These are phyloP conservation scores for Agaricus subrufescens DNA, from an alignment of 768 basidiomycete genomes.

Conservation along the genomic window DNA sequence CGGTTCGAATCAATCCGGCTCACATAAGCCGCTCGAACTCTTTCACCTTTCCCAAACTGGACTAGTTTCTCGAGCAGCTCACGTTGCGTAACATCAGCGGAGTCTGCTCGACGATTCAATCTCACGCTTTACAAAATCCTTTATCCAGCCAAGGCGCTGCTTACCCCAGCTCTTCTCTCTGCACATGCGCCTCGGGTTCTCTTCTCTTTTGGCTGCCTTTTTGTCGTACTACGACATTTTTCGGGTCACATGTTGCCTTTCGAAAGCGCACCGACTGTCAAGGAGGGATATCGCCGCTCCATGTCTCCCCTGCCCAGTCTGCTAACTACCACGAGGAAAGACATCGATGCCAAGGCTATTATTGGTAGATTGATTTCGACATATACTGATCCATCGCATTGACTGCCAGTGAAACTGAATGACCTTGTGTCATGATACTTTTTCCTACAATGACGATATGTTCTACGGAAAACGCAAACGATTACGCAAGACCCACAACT, in stretches of 20 bases:
- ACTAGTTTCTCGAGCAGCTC: background rate
- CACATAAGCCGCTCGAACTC: background rate
- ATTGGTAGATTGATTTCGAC: background rate
- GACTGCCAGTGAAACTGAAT: background rate
- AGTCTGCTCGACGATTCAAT: background rate
- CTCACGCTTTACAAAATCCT: no score
- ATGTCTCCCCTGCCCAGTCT: background rate
- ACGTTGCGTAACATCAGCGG: background rate
- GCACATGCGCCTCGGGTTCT: background rate
- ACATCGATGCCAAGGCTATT: background rate
- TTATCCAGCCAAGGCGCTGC: background rate
- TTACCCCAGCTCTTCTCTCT: background rate
- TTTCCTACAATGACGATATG: background rate
- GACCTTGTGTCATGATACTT: background rate
- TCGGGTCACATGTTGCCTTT: background rate
- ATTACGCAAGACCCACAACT: background rate
- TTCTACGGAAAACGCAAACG: background rate
- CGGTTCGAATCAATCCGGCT: background rate
- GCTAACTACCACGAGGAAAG: background rate
- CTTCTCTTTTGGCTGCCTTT: background rate
- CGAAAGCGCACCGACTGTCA: background rate
- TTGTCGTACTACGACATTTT: background rate
- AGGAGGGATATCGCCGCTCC: background rate
- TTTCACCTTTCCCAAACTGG: slow-evolving; percentile 5
- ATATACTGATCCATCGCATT: background rate